These are phyloP conservation scores for Scleroderma bovista DNA, from an alignment of 768 basidiomycete species.

Conservation along the genomic window DNA sequence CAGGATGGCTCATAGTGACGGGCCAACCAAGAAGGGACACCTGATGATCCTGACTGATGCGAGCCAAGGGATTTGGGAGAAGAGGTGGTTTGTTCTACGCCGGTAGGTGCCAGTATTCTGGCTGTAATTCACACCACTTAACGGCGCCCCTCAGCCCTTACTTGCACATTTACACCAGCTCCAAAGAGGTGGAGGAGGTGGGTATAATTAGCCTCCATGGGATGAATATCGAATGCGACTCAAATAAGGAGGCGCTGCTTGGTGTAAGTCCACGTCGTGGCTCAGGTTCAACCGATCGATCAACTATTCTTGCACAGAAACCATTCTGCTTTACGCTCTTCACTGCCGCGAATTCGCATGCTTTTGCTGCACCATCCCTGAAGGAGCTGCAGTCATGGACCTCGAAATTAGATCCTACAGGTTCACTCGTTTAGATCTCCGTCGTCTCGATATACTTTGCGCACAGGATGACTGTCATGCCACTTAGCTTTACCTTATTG, in stretches of 20 bases:
- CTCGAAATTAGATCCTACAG: conserved; percentile 77
- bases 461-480: neutral
- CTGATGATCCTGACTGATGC: conserved; percentile 80
- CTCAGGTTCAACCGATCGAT: neutral
- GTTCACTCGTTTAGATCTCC: conserved; percentile 40
- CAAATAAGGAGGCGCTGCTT: conserved; percentile 81
- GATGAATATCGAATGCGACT: conserved; percentile 80
- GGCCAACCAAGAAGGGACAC: conserved; percentile 79
- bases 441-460: neutral
- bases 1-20: conserved; percentile 48
- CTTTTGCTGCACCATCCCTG: conserved; percentile 71
- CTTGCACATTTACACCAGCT: conserved; percentile 79
- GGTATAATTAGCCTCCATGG: conserved; percentile 78
- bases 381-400: conserved; percentile 88
- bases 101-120: conserved; percentile 42
- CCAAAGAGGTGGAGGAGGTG: conserved; percentile 78
- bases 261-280: conserved; percentile 51
- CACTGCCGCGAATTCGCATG: conserved; percentile 88
- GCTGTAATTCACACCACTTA: neutral
- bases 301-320: conserved; percentile 49
- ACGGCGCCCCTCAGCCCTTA: conserved; percentile 61
- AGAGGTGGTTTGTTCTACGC: conserved; percentile 80
- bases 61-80: conserved; percentile 73
- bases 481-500: conserved; percentile 13
- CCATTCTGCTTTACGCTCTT: conserved; percentile 86